Evolutionary conservation across 1,139 yeast species (phyloP).

Genomic region (Yamadazyma conglobata): DNA sequence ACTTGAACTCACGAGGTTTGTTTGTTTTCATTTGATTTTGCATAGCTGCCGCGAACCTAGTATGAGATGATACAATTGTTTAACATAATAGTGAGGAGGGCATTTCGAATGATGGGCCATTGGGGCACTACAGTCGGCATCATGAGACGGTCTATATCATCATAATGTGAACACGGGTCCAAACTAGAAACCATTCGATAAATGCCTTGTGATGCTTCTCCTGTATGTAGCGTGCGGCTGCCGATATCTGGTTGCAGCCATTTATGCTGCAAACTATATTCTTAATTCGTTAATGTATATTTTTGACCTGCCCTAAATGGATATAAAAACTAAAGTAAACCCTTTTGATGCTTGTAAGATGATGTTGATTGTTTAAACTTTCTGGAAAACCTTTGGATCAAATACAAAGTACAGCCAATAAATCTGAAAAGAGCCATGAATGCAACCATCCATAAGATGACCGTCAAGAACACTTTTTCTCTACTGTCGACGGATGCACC

Average conservation of each 20-base stretch:
- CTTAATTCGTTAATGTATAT: slow-evolving; percentile 1
- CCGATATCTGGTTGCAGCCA: too few relatives aligned
- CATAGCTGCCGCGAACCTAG: too few relatives aligned
- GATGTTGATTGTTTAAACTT: slow-evolving; percentile 21
- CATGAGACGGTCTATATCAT: too few relatives aligned
- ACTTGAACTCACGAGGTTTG: not conserved
- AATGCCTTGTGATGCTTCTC: too few relatives aligned
- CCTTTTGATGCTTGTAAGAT: slow-evolving; percentile 14
- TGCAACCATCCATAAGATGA: slow-evolving; percentile 79
- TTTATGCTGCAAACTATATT: too few relatives aligned
- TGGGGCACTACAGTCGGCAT: too few relatives aligned
- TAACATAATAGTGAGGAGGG: too few relatives aligned
- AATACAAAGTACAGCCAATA: slow-evolving; percentile 62
- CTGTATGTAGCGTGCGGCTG: too few relatives aligned
- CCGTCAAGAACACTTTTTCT: slow-evolving; percentile 57
- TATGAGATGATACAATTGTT: too few relatives aligned
- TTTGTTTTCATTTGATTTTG: not conserved
- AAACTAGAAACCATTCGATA: too few relatives aligned
- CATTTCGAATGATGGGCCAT: too few relatives aligned
- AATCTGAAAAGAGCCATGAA: slow-evolving; percentile 73
- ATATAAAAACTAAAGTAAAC: slow-evolving; percentile 7
- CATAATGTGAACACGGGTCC: too few relatives aligned
- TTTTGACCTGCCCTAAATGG: slow-evolving; percentile 2
- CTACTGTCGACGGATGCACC: slow-evolving; percentile 21
- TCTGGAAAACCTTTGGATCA: slow-evolving; percentile 37